Conservation (phyloP, 2,329 filamentous ascomycete genomes). For the Xylariaceae sp. region DNA sequence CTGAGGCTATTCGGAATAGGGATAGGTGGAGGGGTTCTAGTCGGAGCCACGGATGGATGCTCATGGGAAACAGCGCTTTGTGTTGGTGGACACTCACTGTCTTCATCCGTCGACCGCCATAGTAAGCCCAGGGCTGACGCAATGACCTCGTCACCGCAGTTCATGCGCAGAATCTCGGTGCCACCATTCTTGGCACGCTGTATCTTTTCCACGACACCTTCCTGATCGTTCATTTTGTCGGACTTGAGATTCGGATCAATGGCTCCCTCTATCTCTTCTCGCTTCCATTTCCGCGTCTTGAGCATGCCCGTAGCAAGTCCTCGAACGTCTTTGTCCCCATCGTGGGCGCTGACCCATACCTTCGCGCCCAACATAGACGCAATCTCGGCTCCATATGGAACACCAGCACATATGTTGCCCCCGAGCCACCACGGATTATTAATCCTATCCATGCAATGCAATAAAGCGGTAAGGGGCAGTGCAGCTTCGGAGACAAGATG, state of each 20-base stretch:
- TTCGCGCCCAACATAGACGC: conserved; percentile 48
- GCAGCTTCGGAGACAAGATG: conserved; percentile 54
- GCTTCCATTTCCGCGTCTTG: conserved; percentile 39
- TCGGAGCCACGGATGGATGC: not conserved
- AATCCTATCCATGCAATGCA: conserved; percentile 60
- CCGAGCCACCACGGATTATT: conserved; percentile 59
- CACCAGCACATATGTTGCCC: conserved; percentile 53
- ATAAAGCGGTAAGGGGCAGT: conserved; percentile 57
- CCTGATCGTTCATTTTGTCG: conserved; percentile 6
- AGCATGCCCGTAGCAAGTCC: conserved; percentile 49
- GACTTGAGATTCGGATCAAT: conserved; percentile 7
- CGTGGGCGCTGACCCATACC: conserved; percentile 59
- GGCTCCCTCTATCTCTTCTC: conserved; percentile 40
- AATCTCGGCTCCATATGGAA: conserved; percentile 53
- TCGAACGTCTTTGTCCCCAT: conserved; percentile 52
- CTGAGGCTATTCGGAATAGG: no score
- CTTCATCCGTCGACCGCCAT: conserved; percentile 9
- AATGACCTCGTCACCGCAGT: conserved; percentile 38
- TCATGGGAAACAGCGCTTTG: not conserved
- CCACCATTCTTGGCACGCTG: conserved; percentile 12
- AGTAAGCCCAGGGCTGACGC: conserved; percentile 37
- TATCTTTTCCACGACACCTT: not conserved
- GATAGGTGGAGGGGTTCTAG: no score
- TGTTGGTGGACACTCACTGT: not conserved
- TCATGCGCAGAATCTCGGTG: conserved; percentile 40